Base-by-base conservation (phyloP, 2,329 filamentous ascomycete species). In the Lecanicillium sp. region DNA sequence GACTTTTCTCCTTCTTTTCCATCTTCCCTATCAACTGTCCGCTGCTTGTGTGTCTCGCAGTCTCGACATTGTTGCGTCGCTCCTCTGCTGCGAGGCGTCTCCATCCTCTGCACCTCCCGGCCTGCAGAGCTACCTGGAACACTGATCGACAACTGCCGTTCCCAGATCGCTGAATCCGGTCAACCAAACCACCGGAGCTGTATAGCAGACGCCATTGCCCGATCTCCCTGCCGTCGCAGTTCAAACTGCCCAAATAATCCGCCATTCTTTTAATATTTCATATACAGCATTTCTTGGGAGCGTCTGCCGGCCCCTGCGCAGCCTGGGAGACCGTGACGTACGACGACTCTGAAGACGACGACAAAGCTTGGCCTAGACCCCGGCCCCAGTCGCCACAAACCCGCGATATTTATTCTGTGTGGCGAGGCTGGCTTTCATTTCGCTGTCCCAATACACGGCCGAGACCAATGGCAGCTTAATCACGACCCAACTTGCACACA, bases 391-490 rank as follows among this genome's bases (percentile, higher is more conserved):
- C 35, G n/a, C 36, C 4, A 44, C 33, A 19, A 40, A 15, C 36
- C n/a, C 24, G 36, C 27, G 44, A 47, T 26, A 47, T 26, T 15
- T 37, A 39, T 21, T 15, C 17, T 19, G 36, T 37, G 9, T 36
- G 19, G 33, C 36, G 4, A 26, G 26, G 44, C 14, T 32, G 12
- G 17, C 36, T 32, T 2, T n/a, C n/a, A 17, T n/a, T 33, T 45
- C 17, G 9, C 20, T 10, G n/a, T n/a, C n/a, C 2, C n/a, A 20
- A 24, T 5, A 21, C 5, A 15, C 17, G 32, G 10, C 19, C n/a
- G 11, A 44, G 6, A 7, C 12, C 20, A 26, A 47, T 47, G 44
- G 27, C n/a, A 40, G 32, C 33, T 20, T 47, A 15, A 47, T 4
- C n/a, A 26, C 44, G 11, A 15, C 5, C 17, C 19, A 14, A 1